A percentile compares a stretch with the other conserved stretches of the same genome.
Evolutionary conservation across 768 basidiomycete species (phyloP).

Genomic region (Amanita pallidorosea): DNA sequence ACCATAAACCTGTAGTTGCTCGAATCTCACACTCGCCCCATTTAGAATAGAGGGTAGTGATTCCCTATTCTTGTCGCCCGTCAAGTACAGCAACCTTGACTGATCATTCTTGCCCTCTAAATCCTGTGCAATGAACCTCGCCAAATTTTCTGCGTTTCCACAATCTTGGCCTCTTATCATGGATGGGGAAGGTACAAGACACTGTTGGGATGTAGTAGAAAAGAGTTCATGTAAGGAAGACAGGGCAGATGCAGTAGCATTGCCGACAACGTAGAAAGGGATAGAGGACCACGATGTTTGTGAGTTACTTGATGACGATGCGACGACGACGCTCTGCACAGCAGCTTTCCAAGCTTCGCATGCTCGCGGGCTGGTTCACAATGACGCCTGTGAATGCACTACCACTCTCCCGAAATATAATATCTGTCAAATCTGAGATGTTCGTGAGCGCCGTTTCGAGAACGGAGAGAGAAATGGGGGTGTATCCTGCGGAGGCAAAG

Average conservation of each 20-base stretch:
- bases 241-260: constrained; percentile 45
- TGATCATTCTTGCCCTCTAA: constrained; percentile 10
- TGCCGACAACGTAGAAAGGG: constrained; percentile 77
- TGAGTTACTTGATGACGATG: background rate
- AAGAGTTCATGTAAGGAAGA: constrained; percentile 18
- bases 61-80: constrained; percentile 81
- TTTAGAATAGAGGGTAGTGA: constrained; percentile 43
- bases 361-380: constrained; percentile 68
- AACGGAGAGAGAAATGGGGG: constrained; percentile 52
- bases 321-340: constrained; percentile 16
- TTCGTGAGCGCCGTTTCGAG: constrained; percentile 58
- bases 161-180: constrained; percentile 34
- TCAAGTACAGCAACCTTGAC: constrained; percentile 55
- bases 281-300: constrained; percentile 32
- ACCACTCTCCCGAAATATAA: constrained; percentile 29
- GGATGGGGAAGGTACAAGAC: constrained; percentile 15
- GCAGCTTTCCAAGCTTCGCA: constrained; percentile 61
- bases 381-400: constrained; percentile 42
- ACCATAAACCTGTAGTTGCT: constrained; percentile 55
- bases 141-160: constrained; percentile 63
- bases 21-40: constrained; percentile 32
- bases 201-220: constrained; percentile 6
- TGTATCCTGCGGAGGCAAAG: constrained; percentile 38
- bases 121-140: constrained; percentile 45
- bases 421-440: constrained; percentile 27